A percentile compares a stretch with the other conserved stretches of the same genome.
phyloP scores from a whole-genome alignment of 805 yeast genomes.

The Nakazawaea sp. region DNA sequence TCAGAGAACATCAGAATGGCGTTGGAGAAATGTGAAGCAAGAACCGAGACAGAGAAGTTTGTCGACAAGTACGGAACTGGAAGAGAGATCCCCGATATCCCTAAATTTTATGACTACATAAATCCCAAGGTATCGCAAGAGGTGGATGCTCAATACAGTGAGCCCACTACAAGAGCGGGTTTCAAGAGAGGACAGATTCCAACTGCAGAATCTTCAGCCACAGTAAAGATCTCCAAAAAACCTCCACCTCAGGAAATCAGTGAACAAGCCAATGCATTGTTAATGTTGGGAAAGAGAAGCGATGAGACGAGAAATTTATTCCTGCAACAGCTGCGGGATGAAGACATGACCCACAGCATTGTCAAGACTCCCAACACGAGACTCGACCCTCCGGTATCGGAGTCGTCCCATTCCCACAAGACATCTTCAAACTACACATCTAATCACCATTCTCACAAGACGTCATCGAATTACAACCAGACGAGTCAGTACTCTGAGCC shows the following conservation, averaged over 20 bases:
- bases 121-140: slow-evolving; percentile 12
- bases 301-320: slow-evolving; percentile 23
- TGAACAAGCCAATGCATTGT: slow-evolving; percentile 16
- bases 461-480: slow-evolving; percentile 19
- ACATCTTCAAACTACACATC: slow-evolving; percentile 20
- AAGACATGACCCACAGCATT: background rate
- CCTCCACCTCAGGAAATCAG: slow-evolving; percentile 24
- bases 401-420: slow-evolving; percentile 14
- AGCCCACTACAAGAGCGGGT: background rate
- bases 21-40: slow-evolving; percentile 63
- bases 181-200: background rate
- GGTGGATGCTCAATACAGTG: slow-evolving; percentile 1
- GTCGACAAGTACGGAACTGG: slow-evolving; percentile 59
- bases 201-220: slow-evolving; percentile 13
- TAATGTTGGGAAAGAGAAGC: slow-evolving; percentile 20
- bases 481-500: slow-evolving; percentile 18
- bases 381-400: slow-evolving; percentile 3
- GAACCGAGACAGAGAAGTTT: slow-evolving; percentile 49
- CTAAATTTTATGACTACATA: slow-evolving; percentile 56
- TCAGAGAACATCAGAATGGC: slow-evolving; percentile 64
- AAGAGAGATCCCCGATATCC: slow-evolving; percentile 47
- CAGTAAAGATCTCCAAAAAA: slow-evolving; percentile 14
- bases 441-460: slow-evolving; percentile 19
- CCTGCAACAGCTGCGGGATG: slow-evolving; percentile 19
- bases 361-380: slow-evolving; percentile 3